These are phyloP conservation scores for Blastomyces gilchristii DNA, from an alignment of 2,329 filamentous ascomycete species.

Conservation along the genomic window DNA sequence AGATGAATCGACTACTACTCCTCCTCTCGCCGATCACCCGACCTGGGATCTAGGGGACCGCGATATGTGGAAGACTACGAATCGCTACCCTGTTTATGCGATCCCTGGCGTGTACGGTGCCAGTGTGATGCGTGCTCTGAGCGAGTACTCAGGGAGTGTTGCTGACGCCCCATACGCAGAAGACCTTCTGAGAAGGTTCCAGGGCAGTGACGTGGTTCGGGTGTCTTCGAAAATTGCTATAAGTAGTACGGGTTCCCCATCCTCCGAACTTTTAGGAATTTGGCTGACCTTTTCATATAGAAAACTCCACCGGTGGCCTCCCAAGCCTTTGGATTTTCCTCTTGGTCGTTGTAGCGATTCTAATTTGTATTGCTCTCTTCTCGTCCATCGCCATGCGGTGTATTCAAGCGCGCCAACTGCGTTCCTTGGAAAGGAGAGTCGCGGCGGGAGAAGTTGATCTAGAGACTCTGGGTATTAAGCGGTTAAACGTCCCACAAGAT, in stretches of 20 bases:
- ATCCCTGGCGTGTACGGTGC: constrained; percentile 58
- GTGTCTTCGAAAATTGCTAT: constrained; percentile 43
- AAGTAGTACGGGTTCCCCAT: constrained; percentile 24
- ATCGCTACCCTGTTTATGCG: constrained; percentile 73
- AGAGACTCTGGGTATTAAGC: constrained; percentile 74
- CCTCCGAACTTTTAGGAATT: neutral
- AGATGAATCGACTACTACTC: constrained; percentile 42
- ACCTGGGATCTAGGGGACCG: constrained; percentile 63
- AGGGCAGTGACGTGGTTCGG: constrained; percentile 38
- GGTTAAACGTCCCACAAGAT: constrained; percentile 62
- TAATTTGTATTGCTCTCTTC: constrained; percentile 55
- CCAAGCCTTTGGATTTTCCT: constrained; percentile 75
- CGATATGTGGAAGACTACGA: constrained; percentile 59
- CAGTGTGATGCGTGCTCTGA: constrained; percentile 60
- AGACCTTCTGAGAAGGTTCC: constrained; percentile 29
- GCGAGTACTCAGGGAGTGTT: constrained; percentile 67
- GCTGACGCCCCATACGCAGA: constrained; percentile 29
- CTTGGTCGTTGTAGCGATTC: constrained; percentile 57
- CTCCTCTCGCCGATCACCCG: constrained; percentile 54
- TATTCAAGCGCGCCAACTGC: constrained; percentile 61
- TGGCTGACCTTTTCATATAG: constrained; percentile 18
- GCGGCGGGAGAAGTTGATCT: constrained; percentile 71
- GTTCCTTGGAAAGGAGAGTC: constrained; percentile 58
- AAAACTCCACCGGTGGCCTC: constrained; percentile 32
- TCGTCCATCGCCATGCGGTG: constrained; percentile 67